Percentiles rank a stretch among this genome's conserved stretches.
phyloP scores from a whole-genome alignment of 192 early-diverging fungal genomes.

The Coemansia sp. region DNA sequence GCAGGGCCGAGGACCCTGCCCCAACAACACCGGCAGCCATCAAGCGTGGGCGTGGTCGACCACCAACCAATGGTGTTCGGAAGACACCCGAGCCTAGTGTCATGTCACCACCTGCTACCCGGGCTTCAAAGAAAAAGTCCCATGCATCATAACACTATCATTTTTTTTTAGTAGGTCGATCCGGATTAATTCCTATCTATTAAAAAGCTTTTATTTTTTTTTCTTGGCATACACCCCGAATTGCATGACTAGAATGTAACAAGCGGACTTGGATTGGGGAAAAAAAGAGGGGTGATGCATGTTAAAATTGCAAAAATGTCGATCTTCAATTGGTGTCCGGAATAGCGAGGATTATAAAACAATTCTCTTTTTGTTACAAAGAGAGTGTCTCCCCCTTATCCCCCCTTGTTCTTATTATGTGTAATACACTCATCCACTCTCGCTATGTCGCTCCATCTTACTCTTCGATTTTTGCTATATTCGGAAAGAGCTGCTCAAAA shows the following conservation, averaged over 20 bases:
- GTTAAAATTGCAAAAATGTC: too few species aligned
- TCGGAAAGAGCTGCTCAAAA: too few species aligned
- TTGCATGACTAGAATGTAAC: too few species aligned
- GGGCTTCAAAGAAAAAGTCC: neutral
- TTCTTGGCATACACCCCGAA: too few species aligned
- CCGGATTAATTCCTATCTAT: too few species aligned
- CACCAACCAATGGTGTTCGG: neutral
- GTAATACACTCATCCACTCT: neutral
- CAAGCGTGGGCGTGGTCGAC: conserved; percentile 14
- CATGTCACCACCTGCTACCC: conserved; percentile 18
- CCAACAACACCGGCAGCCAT: neutral
- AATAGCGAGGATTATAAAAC: too few species aligned
- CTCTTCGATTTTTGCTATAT: too few species aligned
- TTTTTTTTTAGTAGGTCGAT: too few species aligned
- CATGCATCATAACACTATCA: neutral
- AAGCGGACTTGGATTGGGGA: too few species aligned
- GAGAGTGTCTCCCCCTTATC: neutral
- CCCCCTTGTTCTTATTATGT: neutral
- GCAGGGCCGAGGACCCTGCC: neutral
- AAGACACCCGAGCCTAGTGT: neutral
- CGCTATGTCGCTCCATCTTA: neutral
- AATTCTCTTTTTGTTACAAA: neutral
- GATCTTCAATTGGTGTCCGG: too few species aligned
- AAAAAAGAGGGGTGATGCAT: too few species aligned
- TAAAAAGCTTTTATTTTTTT: too few species aligned